These are phyloP conservation scores for Vitis hybrid DNA, from an alignment of 177 flowering plant genomes.

Conservation along the genomic window DNA sequence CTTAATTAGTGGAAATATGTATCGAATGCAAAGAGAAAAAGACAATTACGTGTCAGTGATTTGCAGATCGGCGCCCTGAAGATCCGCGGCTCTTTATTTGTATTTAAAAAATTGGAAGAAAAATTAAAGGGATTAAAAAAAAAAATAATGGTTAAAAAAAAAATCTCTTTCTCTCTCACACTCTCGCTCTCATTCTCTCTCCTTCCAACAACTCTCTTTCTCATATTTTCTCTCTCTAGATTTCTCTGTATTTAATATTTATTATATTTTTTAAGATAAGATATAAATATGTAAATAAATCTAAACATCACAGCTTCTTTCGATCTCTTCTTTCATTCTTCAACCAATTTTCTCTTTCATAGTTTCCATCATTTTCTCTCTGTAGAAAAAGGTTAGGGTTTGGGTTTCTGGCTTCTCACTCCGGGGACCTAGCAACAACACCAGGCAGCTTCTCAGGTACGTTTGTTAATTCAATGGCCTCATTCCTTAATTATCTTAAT, in stretches of 20 bases:
- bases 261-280: no score
- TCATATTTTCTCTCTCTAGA: background rate
- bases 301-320: no score
- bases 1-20: no score
- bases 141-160: background rate
- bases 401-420: background rate
- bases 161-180: conserved; percentile 8
- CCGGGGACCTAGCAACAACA: background rate
- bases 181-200: conserved; percentile 2
- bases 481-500: background rate
- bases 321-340: no score
- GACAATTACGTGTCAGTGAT: conserved; percentile 6
- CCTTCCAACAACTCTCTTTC: background rate
- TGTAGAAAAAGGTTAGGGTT: conserved; percentile 6
- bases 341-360: no score
- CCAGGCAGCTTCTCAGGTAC: conserved; percentile 11
- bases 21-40: background rate
- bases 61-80: conserved; percentile 8
- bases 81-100: conserved; percentile 10
- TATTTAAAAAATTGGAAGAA: background rate
- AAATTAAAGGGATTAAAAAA: background rate
- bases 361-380: background rate
- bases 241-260: background rate
- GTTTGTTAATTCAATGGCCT: background rate
- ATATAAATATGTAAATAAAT: no score